Evolutionary conservation across 257 asterid species (phyloP).

Genomic region (Nemophila menziesii): DNA sequence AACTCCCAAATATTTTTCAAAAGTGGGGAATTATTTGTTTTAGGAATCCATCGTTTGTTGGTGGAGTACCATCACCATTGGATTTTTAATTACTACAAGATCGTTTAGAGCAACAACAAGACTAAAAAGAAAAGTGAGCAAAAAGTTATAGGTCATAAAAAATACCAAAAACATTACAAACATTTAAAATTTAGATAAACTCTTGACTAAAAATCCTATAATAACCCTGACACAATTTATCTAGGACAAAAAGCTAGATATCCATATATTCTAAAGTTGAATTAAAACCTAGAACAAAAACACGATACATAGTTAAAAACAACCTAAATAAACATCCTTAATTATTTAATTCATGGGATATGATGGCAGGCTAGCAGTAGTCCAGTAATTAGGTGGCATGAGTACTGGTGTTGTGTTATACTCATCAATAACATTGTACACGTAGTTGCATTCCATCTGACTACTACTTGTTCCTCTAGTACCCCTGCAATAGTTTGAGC

Average conservation of each 20-base stretch:
- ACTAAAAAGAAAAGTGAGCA: no score
- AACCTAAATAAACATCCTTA: background rate
- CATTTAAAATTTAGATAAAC: background rate
- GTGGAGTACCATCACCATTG: no score
- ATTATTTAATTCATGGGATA: slow-evolving; percentile 24
- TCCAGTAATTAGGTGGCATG: slow-evolving; percentile 63
- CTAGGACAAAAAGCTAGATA: background rate
- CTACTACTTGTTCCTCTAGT: slow-evolving; percentile 14
- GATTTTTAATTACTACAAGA: no score
- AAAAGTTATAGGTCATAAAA: no score
- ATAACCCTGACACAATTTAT: no score
- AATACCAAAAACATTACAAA: background rate
- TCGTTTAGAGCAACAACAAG: no score
- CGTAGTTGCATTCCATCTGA: slow-evolving; percentile 47
- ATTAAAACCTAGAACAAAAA: background rate
- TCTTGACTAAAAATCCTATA: background rate
- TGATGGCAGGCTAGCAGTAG: slow-evolving; percentile 36
- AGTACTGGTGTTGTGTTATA: slow-evolving; percentile 17
- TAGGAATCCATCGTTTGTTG: no score
- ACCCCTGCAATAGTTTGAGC: slow-evolving; percentile 25
- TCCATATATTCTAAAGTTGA: background rate
- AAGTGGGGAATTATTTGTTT: no score
- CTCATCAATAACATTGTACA: slow-evolving; percentile 47
- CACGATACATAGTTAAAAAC: background rate
- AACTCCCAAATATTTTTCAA: no score